Base-by-base conservation (phyloP, 1,284 basidiomycete genomes). In the Sparassis latifolia region DNA sequence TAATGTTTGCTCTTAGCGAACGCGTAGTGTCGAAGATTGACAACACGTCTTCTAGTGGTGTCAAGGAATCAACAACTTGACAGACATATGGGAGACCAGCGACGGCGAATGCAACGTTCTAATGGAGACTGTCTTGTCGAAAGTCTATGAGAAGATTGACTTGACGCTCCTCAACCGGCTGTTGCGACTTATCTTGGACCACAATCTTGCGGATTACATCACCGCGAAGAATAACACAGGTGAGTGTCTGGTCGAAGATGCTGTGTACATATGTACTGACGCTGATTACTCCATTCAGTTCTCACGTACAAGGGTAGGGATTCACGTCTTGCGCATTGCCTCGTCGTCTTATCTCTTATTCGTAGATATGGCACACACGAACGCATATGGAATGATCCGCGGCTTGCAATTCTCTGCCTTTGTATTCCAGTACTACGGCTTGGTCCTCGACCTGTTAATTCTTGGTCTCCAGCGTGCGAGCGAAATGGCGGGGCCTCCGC, bases 101-200 rank as follows among this genome's bases (percentile, higher is more conserved):
- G 93, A 98, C 62, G 94, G 95, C 59, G 93, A 97, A 72, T 96
- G 92, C 68, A 89, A 92, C 61, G 95, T 97, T 38, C 80, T 98
- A 75, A 96, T 98, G 91, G 93, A 97, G 76, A 98, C 95, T 0
- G 91, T 95, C 1, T 74, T 96, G 31, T 93, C 90, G 32, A 92
- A 96, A 69, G 93, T 96, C 29, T 97, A 97, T 68, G 95, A 97
- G 77, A 97, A 98, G 80, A 89, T 98, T 58, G 95, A 98, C 67
- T 68, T 97, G 58, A 98, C 95, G 0, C 74, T 97, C 33, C 80
- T 98, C 57, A 96, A 97, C 69, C 89, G 93, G 62, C 79, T 98
- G 3, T 76, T 97, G 38, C 89, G 94, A 50, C 82, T 97, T 42
- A 96, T 98, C 62, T 77, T 97, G 58, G 94, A 98, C 64, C 95